These are phyloP conservation scores for Myriosclerotinia scirpicola DNA, from an alignment of 2,329 filamentous ascomycete genomes.

Conservation along the genomic window DNA sequence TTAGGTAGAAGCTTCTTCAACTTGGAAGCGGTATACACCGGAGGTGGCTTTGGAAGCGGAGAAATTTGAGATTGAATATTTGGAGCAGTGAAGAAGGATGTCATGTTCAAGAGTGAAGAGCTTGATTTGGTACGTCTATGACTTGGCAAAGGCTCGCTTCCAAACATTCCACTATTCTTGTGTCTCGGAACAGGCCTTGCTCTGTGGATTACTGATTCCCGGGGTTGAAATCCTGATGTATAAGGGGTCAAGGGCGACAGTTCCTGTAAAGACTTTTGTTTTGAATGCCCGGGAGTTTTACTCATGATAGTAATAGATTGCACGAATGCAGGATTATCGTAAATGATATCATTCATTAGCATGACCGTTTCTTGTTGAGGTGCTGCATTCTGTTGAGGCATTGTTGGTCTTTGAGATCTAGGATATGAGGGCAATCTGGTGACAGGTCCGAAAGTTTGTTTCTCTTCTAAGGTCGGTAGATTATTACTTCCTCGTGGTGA, in stretches of 20 bases:
- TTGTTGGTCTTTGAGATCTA: constrained; percentile 28
- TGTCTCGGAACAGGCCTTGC: constrained; percentile 38
- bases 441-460: constrained; percentile 24
- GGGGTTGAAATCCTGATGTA: constrained; percentile 29
- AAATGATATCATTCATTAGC: constrained; percentile 57
- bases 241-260: constrained; percentile 25
- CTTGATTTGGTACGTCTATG: constrained; percentile 51
- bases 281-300: constrained; percentile 39
- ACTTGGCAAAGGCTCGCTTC: constrained; percentile 46
- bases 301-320: constrained; percentile 53
- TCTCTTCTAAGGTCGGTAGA: constrained; percentile 31
- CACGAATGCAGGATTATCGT: constrained; percentile 52
- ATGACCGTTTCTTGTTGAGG: constrained; percentile 51
- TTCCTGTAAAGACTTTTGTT: constrained; percentile 22
- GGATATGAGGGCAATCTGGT: constrained; percentile 37
- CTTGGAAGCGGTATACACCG: constrained; percentile 45
- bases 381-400: constrained; percentile 23
- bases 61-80: constrained; percentile 53
- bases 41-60: constrained; percentile 47
- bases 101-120: constrained; percentile 48
- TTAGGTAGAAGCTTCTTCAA: constrained; percentile 49
- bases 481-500: constrained; percentile 35
- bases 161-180: constrained; percentile 49
- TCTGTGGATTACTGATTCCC: constrained; percentile 39
- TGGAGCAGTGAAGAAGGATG: constrained; percentile 48